Conservation (phyloP, 805 yeast species). For the Alloascoidea hylecoeti region DNA sequence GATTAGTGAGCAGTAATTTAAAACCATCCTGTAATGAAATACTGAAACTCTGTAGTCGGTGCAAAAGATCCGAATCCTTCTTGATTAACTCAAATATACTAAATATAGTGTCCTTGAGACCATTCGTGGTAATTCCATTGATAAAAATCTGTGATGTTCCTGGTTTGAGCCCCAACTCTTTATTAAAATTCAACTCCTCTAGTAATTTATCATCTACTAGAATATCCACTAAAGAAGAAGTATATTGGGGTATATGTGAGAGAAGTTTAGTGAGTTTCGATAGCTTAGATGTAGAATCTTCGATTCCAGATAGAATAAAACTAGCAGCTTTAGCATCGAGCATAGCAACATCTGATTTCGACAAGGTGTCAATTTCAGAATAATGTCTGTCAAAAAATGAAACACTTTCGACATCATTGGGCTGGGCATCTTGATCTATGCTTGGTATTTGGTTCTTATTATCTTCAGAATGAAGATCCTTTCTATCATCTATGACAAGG, state of each 20-base stretch:
- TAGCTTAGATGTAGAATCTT: background rate
- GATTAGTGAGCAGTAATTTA: conserved; percentile 22
- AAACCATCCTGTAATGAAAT: conserved; percentile 19
- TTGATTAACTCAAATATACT: conserved; percentile 21
- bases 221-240: background rate
- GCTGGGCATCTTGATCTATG: conserved; percentile 8
- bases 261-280: background rate
- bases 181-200: background rate
- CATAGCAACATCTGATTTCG: conserved; percentile 18
- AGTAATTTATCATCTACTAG: background rate
- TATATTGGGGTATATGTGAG: background rate
- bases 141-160: conserved; percentile 26
- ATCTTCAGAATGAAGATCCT: conserved; percentile 7
- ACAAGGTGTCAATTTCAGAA: conserved; percentile 18
- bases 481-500: conserved; percentile 49
- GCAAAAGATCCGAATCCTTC: conserved; percentile 18
- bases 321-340: conserved; percentile 28
- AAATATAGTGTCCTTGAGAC: conserved; percentile 19
- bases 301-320: background rate
- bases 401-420: background rate
- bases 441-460: conserved; percentile 10
- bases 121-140: conserved; percentile 54
- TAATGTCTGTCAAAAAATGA: conserved; percentile 11
- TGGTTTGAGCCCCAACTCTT: background rate
- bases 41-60: conserved; percentile 17